Base-by-base conservation (phyloP, 2,329 filamentous ascomycete species). In the Aspergillus costaricaensis region DNA sequence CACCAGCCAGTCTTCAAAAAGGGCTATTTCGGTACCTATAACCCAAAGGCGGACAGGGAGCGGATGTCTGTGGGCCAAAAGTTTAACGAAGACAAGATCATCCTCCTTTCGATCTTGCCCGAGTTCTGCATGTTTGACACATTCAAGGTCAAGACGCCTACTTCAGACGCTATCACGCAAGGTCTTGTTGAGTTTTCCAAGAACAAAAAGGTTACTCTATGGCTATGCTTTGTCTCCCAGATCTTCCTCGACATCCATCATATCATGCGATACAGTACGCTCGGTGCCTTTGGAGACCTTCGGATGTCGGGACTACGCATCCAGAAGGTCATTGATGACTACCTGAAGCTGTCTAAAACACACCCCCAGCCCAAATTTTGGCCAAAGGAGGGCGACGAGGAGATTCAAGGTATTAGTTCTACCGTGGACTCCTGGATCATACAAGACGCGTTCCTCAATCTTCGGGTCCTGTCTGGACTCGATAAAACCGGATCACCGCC, bases 201-300 rank as follows among this genome's bases (percentile, higher is more conserved):
- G 47, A 74, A 67, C 7, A 72, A 71, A 47, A 61, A 63, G 21
- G 57, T 73, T 19, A 63, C 53, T 23, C 51, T 73, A 5, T 71
- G 67, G 58, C 61, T 75, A 36, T 70, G 58, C n/a, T 76, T 77
- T 52, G 72, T 70, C 4, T 56, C 66, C 9, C 71, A 74, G 49
- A 61, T 75, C 17, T 68, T 73, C 21, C 70, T 78, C 7, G 74
- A 77, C 54, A 68, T 74, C 23, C 72, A 76, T 60, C 70, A 75
- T 60, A 63, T 60, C n/a, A 69, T 76, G 57, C 67, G 74, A n/a
- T 25, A 65, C 58, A 68, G 63, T 47, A 55, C 41, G 15, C 17
- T 63, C 39, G 53, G 62, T 60, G 65, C 65, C 49, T 68, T 67
- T 60, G 60, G 21, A 32, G 67, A 70, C 53, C 64, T 71, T 25